These are phyloP conservation scores for Fusarium nisikadoi DNA, from an alignment of 2,329 filamentous ascomycete genomes.

Conservation along the genomic window DNA sequence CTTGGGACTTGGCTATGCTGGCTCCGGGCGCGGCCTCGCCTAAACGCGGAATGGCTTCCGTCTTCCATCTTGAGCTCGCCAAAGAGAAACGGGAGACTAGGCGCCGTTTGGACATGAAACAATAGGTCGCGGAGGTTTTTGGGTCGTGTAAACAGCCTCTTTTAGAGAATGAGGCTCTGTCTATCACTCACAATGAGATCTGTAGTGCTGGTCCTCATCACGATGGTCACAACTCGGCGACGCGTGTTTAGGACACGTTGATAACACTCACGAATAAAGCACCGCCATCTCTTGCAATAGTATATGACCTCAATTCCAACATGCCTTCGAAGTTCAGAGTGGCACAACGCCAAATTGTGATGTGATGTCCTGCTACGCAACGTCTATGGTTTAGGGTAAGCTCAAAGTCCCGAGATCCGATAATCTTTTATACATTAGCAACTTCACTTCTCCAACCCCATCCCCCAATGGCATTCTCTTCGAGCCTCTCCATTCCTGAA, in stretches of 20 bases:
- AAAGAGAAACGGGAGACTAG: constrained; percentile 10
- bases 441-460: constrained; percentile 45
- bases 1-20: constrained; percentile 13
- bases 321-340: background rate
- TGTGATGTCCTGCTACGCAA: background rate
- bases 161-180: background rate
- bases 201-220: background rate
- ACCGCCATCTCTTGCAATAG: background rate
- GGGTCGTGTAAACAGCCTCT: constrained; percentile 1
- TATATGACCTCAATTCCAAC: background rate
- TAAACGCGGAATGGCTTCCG: constrained; percentile 43
- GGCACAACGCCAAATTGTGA: background rate
- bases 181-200: background rate
- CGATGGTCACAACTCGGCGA: background rate
- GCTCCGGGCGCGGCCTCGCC: constrained; percentile 39
- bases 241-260: background rate
- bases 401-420: background rate
- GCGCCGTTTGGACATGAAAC: constrained; percentile 33
- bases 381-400: background rate
- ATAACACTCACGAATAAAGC: background rate
- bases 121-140: constrained; percentile 7
- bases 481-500: constrained; percentile 39
- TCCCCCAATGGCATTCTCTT: constrained; percentile 32
- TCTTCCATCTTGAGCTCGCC: constrained; percentile 2
- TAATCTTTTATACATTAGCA: constrained; percentile 33